Conservation (phyloP, 1,284 basidiomycete species). For the Trametes versicolor region DNA sequence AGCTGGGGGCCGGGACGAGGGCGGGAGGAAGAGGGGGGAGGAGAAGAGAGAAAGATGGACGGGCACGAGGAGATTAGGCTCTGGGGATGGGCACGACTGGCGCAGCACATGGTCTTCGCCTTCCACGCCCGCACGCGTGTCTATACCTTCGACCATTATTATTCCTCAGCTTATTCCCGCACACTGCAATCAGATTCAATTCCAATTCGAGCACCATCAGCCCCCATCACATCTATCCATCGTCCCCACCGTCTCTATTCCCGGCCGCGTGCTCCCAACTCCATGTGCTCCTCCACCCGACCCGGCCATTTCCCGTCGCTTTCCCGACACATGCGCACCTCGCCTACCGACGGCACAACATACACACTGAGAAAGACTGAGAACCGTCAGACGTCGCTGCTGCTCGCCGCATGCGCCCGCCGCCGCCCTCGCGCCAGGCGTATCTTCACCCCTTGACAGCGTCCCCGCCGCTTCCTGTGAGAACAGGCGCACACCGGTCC, state of each 20-base stretch:
- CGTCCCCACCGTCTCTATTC: conserved; percentile 25
- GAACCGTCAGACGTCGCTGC: neutral
- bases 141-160: conserved; percentile 29
- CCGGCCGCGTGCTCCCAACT: conserved; percentile 36
- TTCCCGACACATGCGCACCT: conserved; percentile 1
- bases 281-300: conserved; percentile 34
- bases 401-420: neutral
- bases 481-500: conserved; percentile 19
- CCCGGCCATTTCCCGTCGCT: conserved; percentile 12
- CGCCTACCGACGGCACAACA: conserved; percentile 1
- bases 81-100: conserved; percentile 24
- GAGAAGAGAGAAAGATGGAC: conserved; percentile 29
- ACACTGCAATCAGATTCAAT: conserved; percentile 13
- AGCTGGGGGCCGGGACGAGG: conserved; percentile 34
- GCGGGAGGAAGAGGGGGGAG: conserved; percentile 37
- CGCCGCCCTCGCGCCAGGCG: conserved; percentile 8
- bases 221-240: conserved; percentile 36
- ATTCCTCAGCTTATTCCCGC: conserved; percentile 15
- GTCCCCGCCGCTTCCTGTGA: conserved; percentile 25
- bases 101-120: conserved; percentile 40
- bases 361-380: neutral
- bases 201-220: conserved; percentile 28
- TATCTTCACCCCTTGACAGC: conserved; percentile 17
- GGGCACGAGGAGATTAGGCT: conserved; percentile 31
- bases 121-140: conserved; percentile 41